Base-by-base conservation (phyloP, 768 basidiomycete species). In the Phaeotremella fagi region DNA sequence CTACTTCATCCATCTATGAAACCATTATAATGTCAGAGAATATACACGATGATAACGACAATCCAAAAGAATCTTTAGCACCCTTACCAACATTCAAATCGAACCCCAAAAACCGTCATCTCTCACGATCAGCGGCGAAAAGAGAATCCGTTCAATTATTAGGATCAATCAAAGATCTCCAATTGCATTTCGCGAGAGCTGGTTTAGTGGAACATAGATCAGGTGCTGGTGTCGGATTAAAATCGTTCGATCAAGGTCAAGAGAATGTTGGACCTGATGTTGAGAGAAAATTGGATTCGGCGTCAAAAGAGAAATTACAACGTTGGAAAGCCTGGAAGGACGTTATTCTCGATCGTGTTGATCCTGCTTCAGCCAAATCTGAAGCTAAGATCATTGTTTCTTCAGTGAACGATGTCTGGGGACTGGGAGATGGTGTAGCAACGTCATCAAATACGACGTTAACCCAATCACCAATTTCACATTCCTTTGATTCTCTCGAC, bases 91-190 rank as follows among this genome's bases (percentile, higher is more conserved):
- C 64, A 11, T 45, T 67, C 14, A 24, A 54, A n/a, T n/a, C n/a
- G n/a, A 70, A 70, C 36, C 68, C 68, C 15, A 55, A 58, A 53
- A 59, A 56, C 45, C 54, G 68, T n/a, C 68, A 70, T 35, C 59
- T 70, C 47, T 62, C 68, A n/a, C 60, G 63, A 14, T 64, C 62
- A 42, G 92, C 92, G 0, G 88, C 89, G 3, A 94, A 91, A 76
- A 82, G 92, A 37, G 88, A 90, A 73, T 90, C 87, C 63, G 91
- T 97, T 18, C 86, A 92, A 83, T 83, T 89, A 0, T 76, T 97
- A 16, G 91, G 91, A n/a, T 90, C 88, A 70, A 97, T 97, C 62
- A 87, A 94, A 70, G 88, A 95, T 71, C 81, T 97, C 36, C 92
- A 97, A 75, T 85, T 91, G 66, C 92, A 91, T 71, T 97, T 92